Evolutionary conservation across 768 basidiomycete genomes (phyloP).

Genomic region (Suillus discolor): DNA sequence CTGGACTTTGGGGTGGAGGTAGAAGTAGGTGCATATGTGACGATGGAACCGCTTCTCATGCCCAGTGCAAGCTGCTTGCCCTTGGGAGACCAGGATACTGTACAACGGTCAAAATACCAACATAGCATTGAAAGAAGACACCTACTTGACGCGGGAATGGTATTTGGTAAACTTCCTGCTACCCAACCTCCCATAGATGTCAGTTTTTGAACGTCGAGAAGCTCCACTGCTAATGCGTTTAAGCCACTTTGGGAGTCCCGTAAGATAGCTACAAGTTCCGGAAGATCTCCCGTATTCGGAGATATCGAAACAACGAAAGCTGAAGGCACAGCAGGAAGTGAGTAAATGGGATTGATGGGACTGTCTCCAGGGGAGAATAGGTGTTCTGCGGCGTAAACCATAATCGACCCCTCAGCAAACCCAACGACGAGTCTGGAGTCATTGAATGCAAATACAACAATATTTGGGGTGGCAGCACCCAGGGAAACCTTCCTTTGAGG

Average conservation of each 20-base stretch:
- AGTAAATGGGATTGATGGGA: slow-evolving; percentile 49
- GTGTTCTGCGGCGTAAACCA: slow-evolving; percentile 57
- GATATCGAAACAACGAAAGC: slow-evolving; percentile 54
- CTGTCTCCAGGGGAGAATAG: slow-evolving; percentile 50
- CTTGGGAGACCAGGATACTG: slow-evolving; percentile 86
- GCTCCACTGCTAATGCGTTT: slow-evolving; percentile 51
- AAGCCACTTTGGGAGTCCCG: slow-evolving; percentile 36
- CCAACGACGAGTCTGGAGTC: slow-evolving; percentile 65
- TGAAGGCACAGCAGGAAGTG: slow-evolving; percentile 45
- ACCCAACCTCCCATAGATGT: slow-evolving; percentile 53
- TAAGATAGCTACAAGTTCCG: slow-evolving; percentile 62
- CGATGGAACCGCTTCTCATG: slow-evolving; percentile 66
- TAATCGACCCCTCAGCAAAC: slow-evolving; percentile 57
- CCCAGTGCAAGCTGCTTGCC: slow-evolving; percentile 85
- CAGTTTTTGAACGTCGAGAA: slow-evolving; percentile 60
- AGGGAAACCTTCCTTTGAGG: slow-evolving; percentile 55
- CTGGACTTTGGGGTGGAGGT: slow-evolving; percentile 57
- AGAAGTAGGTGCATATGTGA: slow-evolving; percentile 63
- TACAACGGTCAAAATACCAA: slow-evolving; percentile 14
- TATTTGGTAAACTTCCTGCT: slow-evolving; percentile 48
- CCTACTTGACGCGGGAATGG: slow-evolving; percentile 62
- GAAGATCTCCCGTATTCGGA: slow-evolving; percentile 64
- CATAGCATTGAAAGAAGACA: slow-evolving; percentile 11
- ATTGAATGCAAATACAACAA: slow-evolving; percentile 57
- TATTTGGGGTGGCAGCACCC: slow-evolving; percentile 47